These are phyloP conservation scores for Gracilaria gracilis DNA, from an alignment of 23 red algal genomes.

Conservation along the genomic window DNA sequence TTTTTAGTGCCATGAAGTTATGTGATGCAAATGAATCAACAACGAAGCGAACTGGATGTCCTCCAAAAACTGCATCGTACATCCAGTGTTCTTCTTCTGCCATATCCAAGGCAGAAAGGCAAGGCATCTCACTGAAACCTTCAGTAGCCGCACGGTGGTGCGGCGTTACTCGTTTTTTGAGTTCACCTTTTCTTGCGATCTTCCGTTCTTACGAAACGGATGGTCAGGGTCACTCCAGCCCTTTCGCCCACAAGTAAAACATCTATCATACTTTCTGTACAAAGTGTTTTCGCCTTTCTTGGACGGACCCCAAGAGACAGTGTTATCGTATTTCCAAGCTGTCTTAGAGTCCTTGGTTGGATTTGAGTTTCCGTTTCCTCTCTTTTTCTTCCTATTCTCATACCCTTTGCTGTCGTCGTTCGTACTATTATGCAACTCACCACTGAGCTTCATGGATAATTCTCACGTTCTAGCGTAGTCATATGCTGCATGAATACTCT, in stretches of 20 bases:
- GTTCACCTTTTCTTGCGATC: neutral
- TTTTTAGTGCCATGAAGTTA: slow-evolving; percentile 13
- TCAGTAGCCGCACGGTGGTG: neutral
- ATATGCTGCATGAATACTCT: slow-evolving; percentile 24
- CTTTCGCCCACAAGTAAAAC: neutral
- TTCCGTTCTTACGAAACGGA: neutral
- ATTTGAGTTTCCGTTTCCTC: neutral
- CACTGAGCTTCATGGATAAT: slow-evolving; percentile 28
- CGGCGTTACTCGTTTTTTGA: slow-evolving; percentile 29
- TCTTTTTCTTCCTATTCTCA: slow-evolving; percentile 6
- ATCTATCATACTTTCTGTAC: slow-evolving; percentile 28
- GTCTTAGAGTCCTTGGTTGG: neutral
- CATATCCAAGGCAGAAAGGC: neutral
- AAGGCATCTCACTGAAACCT: neutral
- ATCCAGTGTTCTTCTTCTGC: slow-evolving; percentile 18
- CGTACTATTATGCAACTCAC: neutral
- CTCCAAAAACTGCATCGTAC: slow-evolving; percentile 10
- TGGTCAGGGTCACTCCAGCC: slow-evolving; percentile 23
- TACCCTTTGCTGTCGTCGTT: neutral
- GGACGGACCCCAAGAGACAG: slow-evolving; percentile 23
- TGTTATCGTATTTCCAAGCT: neutral
- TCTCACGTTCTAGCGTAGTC: slow-evolving; percentile 16
- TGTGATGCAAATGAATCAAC: slow-evolving; percentile 12
- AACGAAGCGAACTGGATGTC: neutral
- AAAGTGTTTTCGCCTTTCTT: slow-evolving; percentile 20